Evolutionary conservation across 257 asterid species (phyloP).

Genomic region (Gynochthodes officinalis): DNA sequence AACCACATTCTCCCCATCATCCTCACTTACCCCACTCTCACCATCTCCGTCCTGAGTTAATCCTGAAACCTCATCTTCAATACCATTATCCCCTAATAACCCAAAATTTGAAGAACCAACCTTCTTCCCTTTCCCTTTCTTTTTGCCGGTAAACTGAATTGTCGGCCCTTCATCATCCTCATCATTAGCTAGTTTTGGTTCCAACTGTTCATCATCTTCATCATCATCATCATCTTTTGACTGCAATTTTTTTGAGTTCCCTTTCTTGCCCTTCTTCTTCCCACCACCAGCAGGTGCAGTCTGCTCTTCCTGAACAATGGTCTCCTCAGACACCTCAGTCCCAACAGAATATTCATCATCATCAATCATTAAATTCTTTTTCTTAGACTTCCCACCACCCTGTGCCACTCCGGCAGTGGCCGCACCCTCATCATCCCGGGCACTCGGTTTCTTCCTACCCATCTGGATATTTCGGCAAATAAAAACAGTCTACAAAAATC

Average conservation of each 20-base stretch:
- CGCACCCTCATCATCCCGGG: slow-evolving; percentile 50
- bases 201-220: slow-evolving; percentile 31
- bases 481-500: slow-evolving; percentile 1
- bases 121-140: slow-evolving; percentile 64
- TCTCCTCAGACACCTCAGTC: slow-evolving; percentile 61
- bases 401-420: slow-evolving; percentile 24
- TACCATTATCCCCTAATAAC: slow-evolving; percentile 50
- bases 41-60: slow-evolving; percentile 27
- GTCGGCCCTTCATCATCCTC: slow-evolving; percentile 45
- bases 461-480: slow-evolving; percentile 43
- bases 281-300: slow-evolving; percentile 35
- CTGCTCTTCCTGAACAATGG: slow-evolving; percentile 49
- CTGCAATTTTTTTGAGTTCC: slow-evolving; percentile 36
- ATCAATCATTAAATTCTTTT: slow-evolving; percentile 52
- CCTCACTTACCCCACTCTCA: slow-evolving; percentile 22
- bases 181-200: slow-evolving; percentile 33
- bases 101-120: slow-evolving; percentile 51
- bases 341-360: slow-evolving; percentile 76
- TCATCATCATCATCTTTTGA: slow-evolving; percentile 40
- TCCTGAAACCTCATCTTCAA: slow-evolving; percentile 31
- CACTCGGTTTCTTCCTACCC: slow-evolving; percentile 79
- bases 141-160: slow-evolving; percentile 50
- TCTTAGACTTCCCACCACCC: slow-evolving; percentile 70
- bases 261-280: slow-evolving; percentile 65
- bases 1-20: slow-evolving; percentile 19